phyloP scores from a whole-genome alignment of 495 filamentous ascomycete species.

The Penicillium crystallinum region DNA sequence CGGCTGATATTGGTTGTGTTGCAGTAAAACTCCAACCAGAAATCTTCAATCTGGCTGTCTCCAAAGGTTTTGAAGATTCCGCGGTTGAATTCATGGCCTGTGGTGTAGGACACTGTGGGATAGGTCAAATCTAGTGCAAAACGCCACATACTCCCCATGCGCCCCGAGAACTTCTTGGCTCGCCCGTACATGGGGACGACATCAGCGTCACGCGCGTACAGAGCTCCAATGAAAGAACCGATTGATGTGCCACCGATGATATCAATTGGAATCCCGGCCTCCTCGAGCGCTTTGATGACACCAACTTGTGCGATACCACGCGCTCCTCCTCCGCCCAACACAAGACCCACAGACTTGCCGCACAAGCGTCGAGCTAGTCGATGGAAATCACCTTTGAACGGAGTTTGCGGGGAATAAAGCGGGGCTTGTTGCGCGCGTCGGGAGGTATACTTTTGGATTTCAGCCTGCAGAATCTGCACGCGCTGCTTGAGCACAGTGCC shows the following conservation, averaged over 20 bases:
- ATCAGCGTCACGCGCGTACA: slow-evolving; percentile 95
- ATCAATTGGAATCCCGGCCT: slow-evolving; percentile 94
- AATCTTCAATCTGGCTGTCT: slow-evolving; percentile 94
- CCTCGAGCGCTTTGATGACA: slow-evolving; percentile 90
- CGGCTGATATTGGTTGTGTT: slow-evolving; percentile 98
- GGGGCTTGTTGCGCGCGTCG: slow-evolving; percentile 78
- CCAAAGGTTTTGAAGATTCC: slow-evolving; percentile 99
- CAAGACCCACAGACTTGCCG: slow-evolving; percentile 89
- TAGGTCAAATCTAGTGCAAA: slow-evolving; percentile 95
- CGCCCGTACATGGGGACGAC: slow-evolving; percentile 94
- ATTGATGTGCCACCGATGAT: slow-evolving; percentile 96
- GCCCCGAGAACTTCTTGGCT: slow-evolving; percentile 92
- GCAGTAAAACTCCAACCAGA: slow-evolving; percentile 98
- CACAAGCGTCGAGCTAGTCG: slow-evolving; percentile 85
- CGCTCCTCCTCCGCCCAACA: slow-evolving; percentile 90
- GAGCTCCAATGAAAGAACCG: slow-evolving; percentile 91
- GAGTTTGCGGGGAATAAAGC: slow-evolving; percentile 82
- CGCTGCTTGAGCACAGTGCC: slow-evolving; percentile 85
- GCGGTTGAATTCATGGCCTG: slow-evolving; percentile 97
- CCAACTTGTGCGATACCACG: slow-evolving; percentile 88
- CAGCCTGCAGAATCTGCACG: slow-evolving; percentile 90
- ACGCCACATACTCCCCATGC: slow-evolving; percentile 96
- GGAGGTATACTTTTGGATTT: slow-evolving; percentile 96
- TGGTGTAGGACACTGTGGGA: slow-evolving; percentile 91
- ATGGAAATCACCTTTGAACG: slow-evolving; percentile 96